Conservation (phyloP, 2,329 filamentous ascomycete genomes). For the Tetracladium maxilliforme region DNA sequence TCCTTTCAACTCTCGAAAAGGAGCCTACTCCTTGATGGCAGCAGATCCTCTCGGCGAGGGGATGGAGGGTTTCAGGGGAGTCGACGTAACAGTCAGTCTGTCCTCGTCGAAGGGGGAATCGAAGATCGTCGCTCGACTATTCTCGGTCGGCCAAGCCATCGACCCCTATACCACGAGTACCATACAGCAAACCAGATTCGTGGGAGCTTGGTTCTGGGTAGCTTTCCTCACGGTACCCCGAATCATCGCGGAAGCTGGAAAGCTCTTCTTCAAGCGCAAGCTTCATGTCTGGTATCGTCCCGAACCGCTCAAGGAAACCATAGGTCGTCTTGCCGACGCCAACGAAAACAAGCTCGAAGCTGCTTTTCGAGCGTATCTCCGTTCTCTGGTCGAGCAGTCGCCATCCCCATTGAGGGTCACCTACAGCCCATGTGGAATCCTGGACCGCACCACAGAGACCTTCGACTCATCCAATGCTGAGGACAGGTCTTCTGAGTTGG, state of each 20-base stretch:
- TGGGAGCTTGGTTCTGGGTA: conserved; percentile 50
- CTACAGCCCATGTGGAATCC: conserved; percentile 36
- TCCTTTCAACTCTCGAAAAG: conserved; percentile 52
- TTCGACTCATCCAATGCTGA: conserved; percentile 9
- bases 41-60: conserved; percentile 28
- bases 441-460: conserved; percentile 17
- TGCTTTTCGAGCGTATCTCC: conserved; percentile 31
- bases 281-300: conserved; percentile 52
- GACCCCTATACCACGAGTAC: conserved; percentile 31
- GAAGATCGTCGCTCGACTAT: conserved; percentile 47
- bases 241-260: conserved; percentile 44
- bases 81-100: conserved; percentile 47
- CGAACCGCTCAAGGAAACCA: conserved; percentile 40
- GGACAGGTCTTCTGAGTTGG: too few species aligned
- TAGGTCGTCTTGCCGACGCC: conserved; percentile 34
- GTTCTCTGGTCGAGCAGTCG: conserved; percentile 30
- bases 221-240: conserved; percentile 51
- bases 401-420: conserved; percentile 28
- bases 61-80: conserved; percentile 20
- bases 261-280: conserved; percentile 37
- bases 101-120: conserved; percentile 41
- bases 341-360: conserved; percentile 31
- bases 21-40: conserved; percentile 34
- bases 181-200: conserved; percentile 27
- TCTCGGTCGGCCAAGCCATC: conserved; percentile 32